Conservation (phyloP, 805 yeast genomes). For the Lipomyces yamadae region DNA sequence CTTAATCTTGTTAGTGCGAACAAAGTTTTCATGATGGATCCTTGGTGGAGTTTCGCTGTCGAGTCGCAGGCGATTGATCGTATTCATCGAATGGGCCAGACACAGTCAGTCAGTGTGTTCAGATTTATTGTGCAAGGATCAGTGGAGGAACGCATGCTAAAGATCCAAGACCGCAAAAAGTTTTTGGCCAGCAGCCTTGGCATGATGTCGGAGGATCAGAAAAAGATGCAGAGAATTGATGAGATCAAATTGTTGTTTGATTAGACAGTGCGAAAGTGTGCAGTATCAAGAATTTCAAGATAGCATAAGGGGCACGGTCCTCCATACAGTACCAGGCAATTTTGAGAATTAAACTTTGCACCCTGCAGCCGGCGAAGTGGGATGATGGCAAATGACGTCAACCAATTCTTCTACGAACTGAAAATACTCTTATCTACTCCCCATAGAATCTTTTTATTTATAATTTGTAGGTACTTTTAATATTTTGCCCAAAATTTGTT, state of each 20-base stretch:
- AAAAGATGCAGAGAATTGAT: constrained; percentile 45
- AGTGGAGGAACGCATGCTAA: constrained; percentile 86
- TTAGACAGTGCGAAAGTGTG: neutral
- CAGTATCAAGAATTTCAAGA: neutral
- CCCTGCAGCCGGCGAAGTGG: too few relatives aligned
- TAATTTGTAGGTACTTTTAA: too few relatives aligned
- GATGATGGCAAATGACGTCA: too few relatives aligned
- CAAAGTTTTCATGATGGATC: constrained; percentile 88
- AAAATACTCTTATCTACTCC: too few relatives aligned
- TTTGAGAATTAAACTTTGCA: too few relatives aligned
- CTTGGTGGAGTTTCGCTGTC: constrained; percentile 92
- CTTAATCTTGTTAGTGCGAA: constrained; percentile 84
- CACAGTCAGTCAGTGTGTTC: constrained; percentile 65
- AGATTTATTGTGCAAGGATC: constrained; percentile 82
- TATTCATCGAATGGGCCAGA: constrained; percentile 89
- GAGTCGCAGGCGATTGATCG: constrained; percentile 52
- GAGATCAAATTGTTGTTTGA: constrained; percentile 46
- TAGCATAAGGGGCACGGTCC: neutral
- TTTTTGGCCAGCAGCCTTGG: constrained; percentile 46
- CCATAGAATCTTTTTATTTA: too few relatives aligned
- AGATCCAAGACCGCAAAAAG: constrained; percentile 79
- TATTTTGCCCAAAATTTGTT: too few relatives aligned
- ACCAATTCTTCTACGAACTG: too few relatives aligned
- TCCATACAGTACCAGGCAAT: too few relatives aligned
- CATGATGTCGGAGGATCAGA: constrained; percentile 45